Base-by-base conservation (phyloP, 2,329 filamentous ascomycete genomes). In the Plectosphaerella sp. region DNA sequence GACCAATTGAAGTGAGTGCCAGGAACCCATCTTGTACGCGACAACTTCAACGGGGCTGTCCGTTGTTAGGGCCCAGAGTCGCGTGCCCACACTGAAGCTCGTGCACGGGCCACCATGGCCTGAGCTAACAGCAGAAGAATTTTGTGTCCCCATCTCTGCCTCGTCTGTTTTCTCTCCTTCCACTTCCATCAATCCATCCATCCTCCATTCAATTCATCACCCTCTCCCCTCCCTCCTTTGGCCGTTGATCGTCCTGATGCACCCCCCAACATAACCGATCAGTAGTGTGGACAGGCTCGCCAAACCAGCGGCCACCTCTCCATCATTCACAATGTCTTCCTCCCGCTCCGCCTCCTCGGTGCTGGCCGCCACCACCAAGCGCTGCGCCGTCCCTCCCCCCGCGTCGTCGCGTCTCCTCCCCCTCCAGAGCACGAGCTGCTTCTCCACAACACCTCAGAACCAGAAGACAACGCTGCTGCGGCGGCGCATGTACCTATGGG, bases 391-490 rank as follows among this genome's bases (percentile, higher is more conserved):
- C 15, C 41, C 42, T 22, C 41, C 50, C 18, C 42, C 45, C 28
- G 48, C 24, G 35, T 45, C 52, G 20, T 35, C 42, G 16, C 48
- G 43, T 43, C 48, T 41, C 45, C 43, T 46, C 47, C 50, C 37
- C 39, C 45, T 14, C 10, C 41, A 55, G 50, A 49, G 24, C 10
- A 22, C 28, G 24, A 51, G 69, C 48, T 54, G 61, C 45, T 75
- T 77, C 55, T 71, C 70, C 50, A 68, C 72, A 42, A 75, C 73
- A 20, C 59, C 66, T 49, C 65, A 65, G 47, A 64, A 61, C 42
- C 63, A 65, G 50, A 71, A 73, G 62, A 69, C 67, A 60, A 68
- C 65, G 50, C 63, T 63, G 49, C 58, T 55, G 28, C 71, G 73
- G 10, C 64, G 66, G 52, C 53, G 54, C 36, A 74, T 77, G 65